Percentiles rank a stretch among this genome's conserved stretches.
Evolutionary conservation across 1,284 basidiomycete species (phyloP).

Genomic region (Marasmius fiardii): DNA sequence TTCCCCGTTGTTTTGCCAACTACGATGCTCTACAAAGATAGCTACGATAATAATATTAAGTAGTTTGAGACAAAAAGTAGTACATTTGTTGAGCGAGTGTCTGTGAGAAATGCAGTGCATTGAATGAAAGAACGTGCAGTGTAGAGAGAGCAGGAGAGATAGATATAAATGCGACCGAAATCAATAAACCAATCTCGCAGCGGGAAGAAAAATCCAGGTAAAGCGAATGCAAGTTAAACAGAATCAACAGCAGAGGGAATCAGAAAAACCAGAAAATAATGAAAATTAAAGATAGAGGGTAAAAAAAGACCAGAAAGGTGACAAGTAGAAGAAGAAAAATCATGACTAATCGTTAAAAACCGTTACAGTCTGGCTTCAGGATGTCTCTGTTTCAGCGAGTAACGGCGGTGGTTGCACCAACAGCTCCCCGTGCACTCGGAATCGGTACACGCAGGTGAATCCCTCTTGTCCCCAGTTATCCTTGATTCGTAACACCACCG

Average conservation of each 20-base stretch:
- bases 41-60: not conserved
- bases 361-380: not conserved
- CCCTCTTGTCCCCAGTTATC: slow-evolving; percentile 86
- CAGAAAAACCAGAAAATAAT: slow-evolving; percentile 4
- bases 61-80: not conserved
- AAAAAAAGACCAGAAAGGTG: not conserved
- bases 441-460: slow-evolving; percentile 89
- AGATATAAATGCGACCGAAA: not conserved
- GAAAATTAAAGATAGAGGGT: not conserved
- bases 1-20: not conserved
- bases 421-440: slow-evolving; percentile 67
- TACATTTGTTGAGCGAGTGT: not conserved
- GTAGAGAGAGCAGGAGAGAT: not conserved
- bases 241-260: not conserved
- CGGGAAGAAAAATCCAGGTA: not conserved
- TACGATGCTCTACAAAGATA: not conserved
- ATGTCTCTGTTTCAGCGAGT: slow-evolving; percentile 17
- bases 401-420: slow-evolving; percentile 30
- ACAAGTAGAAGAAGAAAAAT: slow-evolving; percentile 1
- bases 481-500: slow-evolving; percentile 76
- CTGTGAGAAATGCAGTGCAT: not conserved
- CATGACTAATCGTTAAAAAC: slow-evolving; percentile 3
- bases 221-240: not conserved
- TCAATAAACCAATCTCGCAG: not conserved
- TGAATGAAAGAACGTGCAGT: not conserved